Conservation (phyloP, 2,329 filamentous ascomycete species). For the Aspergillus ustus region DNA sequence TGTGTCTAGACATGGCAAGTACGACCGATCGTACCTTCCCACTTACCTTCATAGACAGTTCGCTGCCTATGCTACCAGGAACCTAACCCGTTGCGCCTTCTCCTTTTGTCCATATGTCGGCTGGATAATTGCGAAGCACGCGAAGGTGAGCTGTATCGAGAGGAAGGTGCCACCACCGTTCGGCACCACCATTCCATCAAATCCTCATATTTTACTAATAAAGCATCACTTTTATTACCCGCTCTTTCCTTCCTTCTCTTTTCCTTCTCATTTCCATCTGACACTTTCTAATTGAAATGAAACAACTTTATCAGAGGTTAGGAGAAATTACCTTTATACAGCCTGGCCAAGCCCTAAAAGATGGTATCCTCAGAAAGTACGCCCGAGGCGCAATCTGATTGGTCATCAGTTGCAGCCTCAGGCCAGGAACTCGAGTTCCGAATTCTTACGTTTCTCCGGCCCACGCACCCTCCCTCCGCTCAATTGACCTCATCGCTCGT, state of each 20-base stretch:
- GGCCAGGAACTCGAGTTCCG: constrained; percentile 1
- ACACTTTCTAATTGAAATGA: too few species aligned
- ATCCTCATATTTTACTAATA: too few species aligned
- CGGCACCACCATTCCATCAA: too few species aligned
- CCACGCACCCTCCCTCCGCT: constrained; percentile 12
- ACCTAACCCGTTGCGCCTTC: background rate
- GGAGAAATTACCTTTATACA: too few species aligned
- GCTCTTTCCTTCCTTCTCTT: too few species aligned
- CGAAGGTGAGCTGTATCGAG: background rate
- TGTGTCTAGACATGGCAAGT: background rate
- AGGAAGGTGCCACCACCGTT: background rate
- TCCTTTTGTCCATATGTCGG: background rate
- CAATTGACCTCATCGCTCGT: constrained; percentile 12
- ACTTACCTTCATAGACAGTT: background rate
- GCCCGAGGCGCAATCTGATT: background rate
- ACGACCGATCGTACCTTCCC: background rate
- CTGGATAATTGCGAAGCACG: too few species aligned
- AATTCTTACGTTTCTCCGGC: constrained; percentile 15
- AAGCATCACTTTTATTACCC: too few species aligned
- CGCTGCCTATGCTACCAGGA: background rate
- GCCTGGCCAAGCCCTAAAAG: background rate
- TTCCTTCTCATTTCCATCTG: too few species aligned
- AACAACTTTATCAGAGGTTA: too few species aligned
- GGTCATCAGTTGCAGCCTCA: constrained; percentile 7
- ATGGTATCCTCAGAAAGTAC: background rate